A percentile compares a stretch with the other conserved stretches of the same genome.
These are phyloP conservation scores for Aspergillus viridinutans DNA, from an alignment of 2,329 filamentous ascomycete species.

Conservation along the genomic window DNA sequence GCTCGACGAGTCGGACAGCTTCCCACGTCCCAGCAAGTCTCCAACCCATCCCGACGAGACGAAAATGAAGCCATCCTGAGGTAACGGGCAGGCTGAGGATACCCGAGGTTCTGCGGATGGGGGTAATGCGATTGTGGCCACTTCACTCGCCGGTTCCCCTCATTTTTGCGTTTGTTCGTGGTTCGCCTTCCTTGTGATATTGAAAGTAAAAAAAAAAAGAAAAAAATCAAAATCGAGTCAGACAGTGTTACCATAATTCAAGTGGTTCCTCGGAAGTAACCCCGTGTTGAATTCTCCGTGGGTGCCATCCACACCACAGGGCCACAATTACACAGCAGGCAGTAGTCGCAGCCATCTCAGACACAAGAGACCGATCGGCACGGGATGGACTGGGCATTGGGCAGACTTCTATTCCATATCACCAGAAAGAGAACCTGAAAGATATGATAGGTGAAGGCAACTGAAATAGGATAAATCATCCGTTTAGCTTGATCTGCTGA, in stretches of 20 bases:
- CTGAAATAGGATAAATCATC: background rate
- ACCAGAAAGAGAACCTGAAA: background rate
- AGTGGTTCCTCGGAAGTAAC: background rate
- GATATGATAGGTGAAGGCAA: background rate
- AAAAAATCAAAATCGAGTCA: background rate
- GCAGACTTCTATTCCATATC: background rate
- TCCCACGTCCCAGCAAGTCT: background rate
- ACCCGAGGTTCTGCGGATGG: conserved; percentile 14
- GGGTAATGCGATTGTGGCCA: conserved; percentile 2
- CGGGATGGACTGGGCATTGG: background rate
- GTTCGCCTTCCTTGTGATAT: background rate
- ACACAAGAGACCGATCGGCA: background rate
- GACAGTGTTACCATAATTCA: background rate
- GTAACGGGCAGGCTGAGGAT: background rate
- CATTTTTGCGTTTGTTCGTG: conserved; percentile 1
- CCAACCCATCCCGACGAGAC: conserved; percentile 1
- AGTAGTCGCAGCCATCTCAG: background rate
- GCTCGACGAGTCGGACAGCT: background rate
- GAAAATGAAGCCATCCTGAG: conserved; percentile 6
- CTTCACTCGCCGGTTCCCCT: conserved; percentile 12
- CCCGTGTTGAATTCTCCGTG: background rate
- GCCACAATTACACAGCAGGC: background rate
- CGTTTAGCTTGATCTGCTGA: too few species aligned
- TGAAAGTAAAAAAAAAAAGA: background rate
- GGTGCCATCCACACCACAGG: background rate